phyloP scores from a whole-genome alignment of 1,139 yeast genomes.

The Taphrina confusa region DNA sequence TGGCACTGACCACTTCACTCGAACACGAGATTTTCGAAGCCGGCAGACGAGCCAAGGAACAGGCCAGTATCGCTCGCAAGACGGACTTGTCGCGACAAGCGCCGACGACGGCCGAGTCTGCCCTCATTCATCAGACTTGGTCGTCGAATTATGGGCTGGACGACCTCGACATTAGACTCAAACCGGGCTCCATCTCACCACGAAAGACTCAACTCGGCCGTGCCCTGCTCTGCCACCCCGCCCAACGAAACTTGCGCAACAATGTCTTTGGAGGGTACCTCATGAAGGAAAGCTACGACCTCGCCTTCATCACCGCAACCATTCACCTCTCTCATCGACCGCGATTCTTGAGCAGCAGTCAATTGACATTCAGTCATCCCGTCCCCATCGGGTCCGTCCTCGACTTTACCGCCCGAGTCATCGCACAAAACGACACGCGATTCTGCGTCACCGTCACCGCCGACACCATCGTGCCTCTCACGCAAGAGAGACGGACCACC shows the following conservation, averaged over 20 bases:
- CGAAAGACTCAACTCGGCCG: slow-evolving; percentile 29
- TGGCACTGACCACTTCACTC: slow-evolving; percentile 22
- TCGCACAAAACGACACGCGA: slow-evolving; percentile 12
- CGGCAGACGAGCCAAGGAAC: slow-evolving; percentile 22
- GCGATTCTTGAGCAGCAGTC: slow-evolving; percentile 26
- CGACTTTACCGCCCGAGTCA: slow-evolving; percentile 29
- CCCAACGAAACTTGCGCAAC: slow-evolving; percentile 26
- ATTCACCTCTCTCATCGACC: slow-evolving; percentile 28
- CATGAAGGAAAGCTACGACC: slow-evolving; percentile 25
- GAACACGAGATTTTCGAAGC: slow-evolving; percentile 30
- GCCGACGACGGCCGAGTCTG: slow-evolving; percentile 32
- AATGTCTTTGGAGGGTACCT: slow-evolving; percentile 35
- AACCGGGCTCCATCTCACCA: slow-evolving; percentile 24
- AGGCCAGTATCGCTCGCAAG: slow-evolving; percentile 13
- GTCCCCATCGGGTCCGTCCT: slow-evolving; percentile 34
- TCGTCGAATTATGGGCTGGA: slow-evolving; percentile 23
- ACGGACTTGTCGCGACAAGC: slow-evolving; percentile 18
- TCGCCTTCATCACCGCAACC: slow-evolving; percentile 31
- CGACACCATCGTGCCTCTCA: slow-evolving; percentile 17
- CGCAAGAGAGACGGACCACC: slow-evolving; percentile 16
- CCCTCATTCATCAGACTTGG: slow-evolving; percentile 26
- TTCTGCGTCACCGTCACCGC: slow-evolving; percentile 34
- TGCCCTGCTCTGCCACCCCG: slow-evolving; percentile 26
- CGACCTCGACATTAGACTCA: slow-evolving; percentile 10
- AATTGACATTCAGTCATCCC: slow-evolving; percentile 28